These are phyloP conservation scores for Jatropha multifida DNA, from an alignment of 441 rosid genomes.

Conservation along the genomic window DNA sequence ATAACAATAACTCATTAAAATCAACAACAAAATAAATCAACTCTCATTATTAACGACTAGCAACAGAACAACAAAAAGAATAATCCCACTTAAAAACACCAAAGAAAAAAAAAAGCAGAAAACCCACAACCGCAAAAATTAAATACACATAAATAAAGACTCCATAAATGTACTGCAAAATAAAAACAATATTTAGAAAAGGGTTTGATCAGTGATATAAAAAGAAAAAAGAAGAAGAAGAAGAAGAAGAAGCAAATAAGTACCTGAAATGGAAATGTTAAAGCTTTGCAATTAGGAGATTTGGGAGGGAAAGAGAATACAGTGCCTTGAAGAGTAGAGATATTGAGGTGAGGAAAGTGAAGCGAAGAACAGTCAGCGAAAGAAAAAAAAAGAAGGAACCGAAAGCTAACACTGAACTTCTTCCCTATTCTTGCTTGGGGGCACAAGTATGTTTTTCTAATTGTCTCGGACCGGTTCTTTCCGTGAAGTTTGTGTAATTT, in stretches of 20 bases:
- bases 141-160: too few species aligned
- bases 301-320: constrained; percentile 20
- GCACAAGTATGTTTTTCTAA: background rate
- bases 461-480: background rate
- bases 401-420: constrained; percentile 27
- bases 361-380: constrained; percentile 23
- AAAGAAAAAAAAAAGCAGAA: background rate
- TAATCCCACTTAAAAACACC: background rate
- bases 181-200: background rate
- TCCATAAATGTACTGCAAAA: background rate
- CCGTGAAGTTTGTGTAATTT: background rate
- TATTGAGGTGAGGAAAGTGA: background rate
- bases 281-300: constrained; percentile 13
- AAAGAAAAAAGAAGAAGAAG: too few species aligned
- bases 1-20: constrained; percentile 6
- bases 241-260: constrained; percentile 6
- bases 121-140: constrained; percentile 5
- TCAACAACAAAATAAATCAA: constrained; percentile 5
- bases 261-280: constrained; percentile 31
- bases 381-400: constrained; percentile 11
- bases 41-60: constrained; percentile 23
- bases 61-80: constrained; percentile 16
- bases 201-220: constrained; percentile 17
- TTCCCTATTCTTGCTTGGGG: background rate
- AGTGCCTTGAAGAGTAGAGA: constrained; percentile 15